Percentiles rank a stretch among this genome's conserved stretches.
Conservation (phyloP, 208 protist genomes). For the Trypanosoma caninum region DNA sequence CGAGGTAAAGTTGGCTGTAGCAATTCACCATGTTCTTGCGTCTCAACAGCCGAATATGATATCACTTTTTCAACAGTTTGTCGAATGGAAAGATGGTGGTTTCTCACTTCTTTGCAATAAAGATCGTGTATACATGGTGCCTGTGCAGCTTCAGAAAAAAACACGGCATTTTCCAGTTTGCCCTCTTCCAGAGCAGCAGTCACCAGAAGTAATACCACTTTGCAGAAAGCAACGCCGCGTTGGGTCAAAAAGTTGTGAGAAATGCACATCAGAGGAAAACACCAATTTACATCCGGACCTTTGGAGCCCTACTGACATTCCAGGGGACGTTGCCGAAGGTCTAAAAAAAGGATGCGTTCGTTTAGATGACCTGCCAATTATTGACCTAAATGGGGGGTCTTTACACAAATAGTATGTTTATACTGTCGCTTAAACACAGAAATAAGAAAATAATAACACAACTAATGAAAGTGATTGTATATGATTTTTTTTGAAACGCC, state of each 20-base stretch:
- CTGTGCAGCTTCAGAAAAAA: slow-evolving; percentile 27
- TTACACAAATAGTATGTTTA: no score
- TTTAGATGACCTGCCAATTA: slow-evolving; percentile 16
- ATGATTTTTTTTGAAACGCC: no score
- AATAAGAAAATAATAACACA: background rate
- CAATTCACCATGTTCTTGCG: slow-evolving; percentile 26
- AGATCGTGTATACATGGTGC: slow-evolving; percentile 40
- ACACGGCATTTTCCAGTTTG: slow-evolving; percentile 22
- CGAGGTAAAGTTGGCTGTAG: slow-evolving; percentile 58
- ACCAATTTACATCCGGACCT: background rate
- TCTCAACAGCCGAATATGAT: background rate
- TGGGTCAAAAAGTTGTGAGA: background rate
- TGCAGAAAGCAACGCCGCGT: background rate
- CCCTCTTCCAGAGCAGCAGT: slow-evolving; percentile 1
- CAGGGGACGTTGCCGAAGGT: background rate
- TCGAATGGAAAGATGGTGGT: slow-evolving; percentile 65
- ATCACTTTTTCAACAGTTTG: slow-evolving; percentile 29
- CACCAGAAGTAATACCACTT: slow-evolving; percentile 10
- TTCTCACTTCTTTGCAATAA: slow-evolving; percentile 59
- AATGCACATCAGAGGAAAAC: background rate
- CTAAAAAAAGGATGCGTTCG: slow-evolving; percentile 5
- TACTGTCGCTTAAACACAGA: background rate
- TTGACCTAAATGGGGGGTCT: slow-evolving; percentile 2
- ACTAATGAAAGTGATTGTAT: no score
- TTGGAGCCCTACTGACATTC: slow-evolving; percentile 8